Evolutionary conservation across 1,139 yeast genomes (phyloP).

Genomic region (Suhomyces chickasaworum): DNA sequence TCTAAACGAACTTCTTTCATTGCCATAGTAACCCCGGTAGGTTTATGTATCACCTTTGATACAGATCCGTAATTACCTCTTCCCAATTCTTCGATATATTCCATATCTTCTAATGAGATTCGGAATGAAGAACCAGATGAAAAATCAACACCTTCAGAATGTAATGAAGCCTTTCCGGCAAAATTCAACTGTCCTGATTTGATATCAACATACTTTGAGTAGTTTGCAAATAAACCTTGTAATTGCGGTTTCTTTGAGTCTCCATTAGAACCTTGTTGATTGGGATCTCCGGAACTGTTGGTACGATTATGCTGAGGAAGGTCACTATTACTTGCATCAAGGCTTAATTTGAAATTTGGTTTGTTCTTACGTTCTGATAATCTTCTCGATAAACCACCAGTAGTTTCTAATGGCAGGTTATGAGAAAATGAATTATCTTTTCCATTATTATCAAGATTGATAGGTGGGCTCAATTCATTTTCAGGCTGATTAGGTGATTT

Average conservation of each 20-base stretch:
- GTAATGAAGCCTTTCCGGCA: constrained; percentile 89
- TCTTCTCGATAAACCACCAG: constrained; percentile 40
- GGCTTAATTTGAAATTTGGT: constrained; percentile 43
- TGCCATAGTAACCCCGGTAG: constrained; percentile 93
- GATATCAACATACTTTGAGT: constrained; percentile 84
- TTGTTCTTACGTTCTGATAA: constrained; percentile 41
- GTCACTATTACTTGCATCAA: constrained; percentile 23
- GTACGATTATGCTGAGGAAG: constrained; percentile 15
- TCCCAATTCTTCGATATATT: constrained; percentile 83
- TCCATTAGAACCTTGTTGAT: not conserved
- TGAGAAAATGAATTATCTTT: not conserved
- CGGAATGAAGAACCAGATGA: constrained; percentile 84
- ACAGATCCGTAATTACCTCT: constrained; percentile 97
- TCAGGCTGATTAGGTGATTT: constrained; percentile 6
- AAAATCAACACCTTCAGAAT: constrained; percentile 89
- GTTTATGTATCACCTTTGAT: constrained; percentile 86
- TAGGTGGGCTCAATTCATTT: constrained; percentile 11
- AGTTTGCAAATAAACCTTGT: constrained; percentile 74
- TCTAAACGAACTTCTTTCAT: constrained; percentile 95
- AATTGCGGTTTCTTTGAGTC: constrained; percentile 28
- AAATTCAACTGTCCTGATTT: constrained; percentile 90
- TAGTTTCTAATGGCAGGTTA: constrained; percentile 23
- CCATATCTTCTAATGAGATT: constrained; percentile 84
- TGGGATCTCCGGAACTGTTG: constrained; percentile 1
- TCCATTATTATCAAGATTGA: constrained; percentile 1